Percentiles rank a stretch among this genome's conserved stretches.
These are phyloP conservation scores for Setaria italica DNA, from an alignment of 202 grass and related monocot genomes.

Conservation along the genomic window DNA sequence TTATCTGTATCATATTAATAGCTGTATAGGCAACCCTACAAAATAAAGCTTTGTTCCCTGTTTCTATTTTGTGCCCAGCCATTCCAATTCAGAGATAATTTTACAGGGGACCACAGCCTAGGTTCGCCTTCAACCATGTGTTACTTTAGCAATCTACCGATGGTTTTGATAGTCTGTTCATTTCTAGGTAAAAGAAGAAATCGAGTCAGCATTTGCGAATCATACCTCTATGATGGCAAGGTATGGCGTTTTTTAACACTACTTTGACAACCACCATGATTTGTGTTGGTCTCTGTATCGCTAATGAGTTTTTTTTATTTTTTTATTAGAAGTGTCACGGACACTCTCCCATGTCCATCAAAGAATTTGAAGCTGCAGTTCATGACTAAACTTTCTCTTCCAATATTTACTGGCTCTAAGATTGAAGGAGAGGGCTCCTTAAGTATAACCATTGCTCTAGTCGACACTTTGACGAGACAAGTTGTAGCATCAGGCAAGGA, in stretches of 20 bases:
- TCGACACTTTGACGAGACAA: constrained; percentile 61
- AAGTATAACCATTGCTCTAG: constrained; percentile 60
- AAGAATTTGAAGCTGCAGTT: constrained; percentile 79
- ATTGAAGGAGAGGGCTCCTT: constrained; percentile 84
- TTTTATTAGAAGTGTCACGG: constrained; percentile 39
- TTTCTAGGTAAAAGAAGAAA: constrained; percentile 95
- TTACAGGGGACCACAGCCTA: background rate
- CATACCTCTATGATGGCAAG: constrained; percentile 65
- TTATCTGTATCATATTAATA: background rate
- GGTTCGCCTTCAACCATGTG: background rate
- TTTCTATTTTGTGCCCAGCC: background rate
- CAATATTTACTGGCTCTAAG: constrained; percentile 91
- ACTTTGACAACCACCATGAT: background rate
- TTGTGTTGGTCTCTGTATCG: constrained; percentile 4
- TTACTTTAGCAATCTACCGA: background rate
- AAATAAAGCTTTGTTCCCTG: background rate
- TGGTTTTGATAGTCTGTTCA: constrained; percentile 28
- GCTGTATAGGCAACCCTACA: background rate
- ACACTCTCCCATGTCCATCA: constrained; percentile 48
- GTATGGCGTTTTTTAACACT: constrained; percentile 39
- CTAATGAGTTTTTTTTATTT: constrained; percentile 44
- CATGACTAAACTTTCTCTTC: constrained; percentile 83
- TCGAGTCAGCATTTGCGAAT: constrained; percentile 83
- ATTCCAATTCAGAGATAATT: constrained; percentile 19
- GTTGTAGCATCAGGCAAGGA: constrained; percentile 55